Conservation (phyloP, 495 filamentous ascomycete species). For the Daldinia loculata region DNA sequence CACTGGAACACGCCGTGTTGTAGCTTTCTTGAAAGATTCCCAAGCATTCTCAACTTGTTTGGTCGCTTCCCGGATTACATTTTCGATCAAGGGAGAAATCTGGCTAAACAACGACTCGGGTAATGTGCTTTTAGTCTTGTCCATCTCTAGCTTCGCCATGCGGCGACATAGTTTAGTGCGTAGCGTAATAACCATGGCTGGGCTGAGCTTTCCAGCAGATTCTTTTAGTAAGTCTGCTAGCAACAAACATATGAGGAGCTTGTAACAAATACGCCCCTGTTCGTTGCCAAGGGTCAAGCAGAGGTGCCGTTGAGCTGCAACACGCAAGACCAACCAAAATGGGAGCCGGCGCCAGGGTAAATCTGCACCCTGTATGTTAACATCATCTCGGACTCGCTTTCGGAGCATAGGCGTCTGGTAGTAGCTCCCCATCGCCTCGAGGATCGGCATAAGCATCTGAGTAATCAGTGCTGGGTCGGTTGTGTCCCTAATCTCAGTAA, state of each 20-base stretch:
- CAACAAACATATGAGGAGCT: slow-evolving; percentile 60
- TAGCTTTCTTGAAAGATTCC: slow-evolving; percentile 41
- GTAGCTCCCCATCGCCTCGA: slow-evolving; percentile 61
- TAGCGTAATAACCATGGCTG: slow-evolving; percentile 47
- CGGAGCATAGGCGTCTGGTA: slow-evolving; percentile 48
- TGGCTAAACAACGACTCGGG: slow-evolving; percentile 26
- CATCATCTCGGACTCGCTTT: slow-evolving; percentile 69
- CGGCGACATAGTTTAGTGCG: slow-evolving; percentile 68
- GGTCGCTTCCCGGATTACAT: slow-evolving; percentile 27
- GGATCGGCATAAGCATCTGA: slow-evolving; percentile 63
- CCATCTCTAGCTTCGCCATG: slow-evolving; percentile 65
- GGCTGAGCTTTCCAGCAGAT: slow-evolving; percentile 34
- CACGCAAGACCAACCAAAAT: slow-evolving; percentile 66
- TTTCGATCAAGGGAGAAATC: slow-evolving; percentile 32
- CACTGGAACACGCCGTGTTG: slow-evolving; percentile 48
- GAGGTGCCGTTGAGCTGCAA: slow-evolving; percentile 60
- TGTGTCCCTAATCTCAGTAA: slow-evolving; percentile 65
- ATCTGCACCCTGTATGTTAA: slow-evolving; percentile 55
- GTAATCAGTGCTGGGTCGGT: slow-evolving; percentile 61
- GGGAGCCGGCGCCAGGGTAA: slow-evolving; percentile 66
- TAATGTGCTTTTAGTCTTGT: slow-evolving; percentile 24
- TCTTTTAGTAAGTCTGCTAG: slow-evolving; percentile 56
- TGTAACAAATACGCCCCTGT: slow-evolving; percentile 64
- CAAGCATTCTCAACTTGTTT: slow-evolving; percentile 37
- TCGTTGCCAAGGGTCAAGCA: slow-evolving; percentile 54